Base-by-base conservation (phyloP, 495 filamentous ascomycete species). In the Chlorociboria aeruginascens region DNA sequence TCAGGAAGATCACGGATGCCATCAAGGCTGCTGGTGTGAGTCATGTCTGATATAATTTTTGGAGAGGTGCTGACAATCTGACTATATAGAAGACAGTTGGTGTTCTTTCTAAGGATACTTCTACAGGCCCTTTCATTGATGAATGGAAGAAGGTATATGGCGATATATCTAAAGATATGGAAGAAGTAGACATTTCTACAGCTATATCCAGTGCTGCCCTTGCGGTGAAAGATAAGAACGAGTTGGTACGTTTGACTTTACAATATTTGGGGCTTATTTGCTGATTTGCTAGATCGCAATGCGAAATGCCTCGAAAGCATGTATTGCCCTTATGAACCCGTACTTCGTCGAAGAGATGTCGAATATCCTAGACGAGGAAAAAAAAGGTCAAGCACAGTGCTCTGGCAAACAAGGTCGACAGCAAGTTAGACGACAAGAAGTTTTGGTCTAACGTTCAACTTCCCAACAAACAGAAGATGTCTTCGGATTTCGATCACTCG, bases 341-440 rank as follows among this genome's bases (percentile, higher is more conserved):
- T 97, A 89, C 63, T 96, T 96, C 61, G 79, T 96, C 45, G 93
- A 97, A 61, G 86, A 95, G 61, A 96, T 99, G 89, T 95, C 90
- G 36, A 81, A 81, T 50, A 78, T 96, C 42, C 76, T 99, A 48
- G 92, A 99, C 53, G 82, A 84, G 52, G 92, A 95, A 62, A 93
- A 93, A 95, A 69, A 94, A 95, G 57, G 86, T 97, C 60, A 90
- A 87, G 32, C 90, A 99, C 63, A 83, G 80, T 53, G 73, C 76
- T 14, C 74, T 99, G 8, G 76, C 85, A 2, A 76, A 82, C 52
- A 94, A 88, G 62, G 81, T 99, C 43, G 83, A 89, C 51, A 71
- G 72, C 45, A 97, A 96, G 64, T 79, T 99, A 43, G 89, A 95
- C 53, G 90, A 97, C 56, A 63, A 73, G 7, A 94, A 93, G 57